Base-by-base conservation (phyloP, 192 early-diverging fungal genomes). In the Mortierella alpina region DNA sequence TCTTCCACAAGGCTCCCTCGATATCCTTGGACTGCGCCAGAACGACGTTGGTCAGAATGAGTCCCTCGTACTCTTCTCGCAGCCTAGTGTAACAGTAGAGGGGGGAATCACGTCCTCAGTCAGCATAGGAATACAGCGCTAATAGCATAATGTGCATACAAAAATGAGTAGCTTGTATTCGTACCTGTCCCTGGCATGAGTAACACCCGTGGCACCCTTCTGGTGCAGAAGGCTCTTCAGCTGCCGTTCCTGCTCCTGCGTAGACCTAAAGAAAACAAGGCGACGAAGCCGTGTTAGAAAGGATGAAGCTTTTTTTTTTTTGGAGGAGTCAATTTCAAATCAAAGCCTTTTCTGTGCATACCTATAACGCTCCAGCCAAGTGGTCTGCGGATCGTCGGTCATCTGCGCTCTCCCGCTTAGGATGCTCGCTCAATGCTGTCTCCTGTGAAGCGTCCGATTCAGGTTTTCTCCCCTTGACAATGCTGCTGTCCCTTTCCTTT, bases 11-110 rank as follows among this genome's bases (percentile, higher is more conserved):
- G 10, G 68, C 75, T 17, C 70, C 72, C 53, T 87, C 84, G 49
- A 87, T 72, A 41, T 87, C 86, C 72, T 84, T 87, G 7, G 82
- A 72, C 46, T 84, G 82, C 31, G 85, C 81, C 18, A 82, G 82
- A 23, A 83, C 77, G 74, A 74, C 75, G 31, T 86, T 82, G 17
- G 70, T 75, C 51, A 86, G 71, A 59, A 86, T 83, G 22, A 86
- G 63, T 52, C 71, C 74, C 57, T 84, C 85, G 50, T 84, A 86
- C 22, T 66, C 79, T 23, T 86, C 85, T 44, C 85, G 68, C 57
- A 86, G 59, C 56, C 85, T 86, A 83, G 48, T 45, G 49, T 63
- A 44, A 48, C 61, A 48, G 20, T 42, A 44, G 41, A 6, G 44
- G 23, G 61, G 12, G 18, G 6, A 46, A 18, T 62, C 7, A 31